Conservation (phyloP, 805 yeast species). For the Candida oleophila region DNA sequence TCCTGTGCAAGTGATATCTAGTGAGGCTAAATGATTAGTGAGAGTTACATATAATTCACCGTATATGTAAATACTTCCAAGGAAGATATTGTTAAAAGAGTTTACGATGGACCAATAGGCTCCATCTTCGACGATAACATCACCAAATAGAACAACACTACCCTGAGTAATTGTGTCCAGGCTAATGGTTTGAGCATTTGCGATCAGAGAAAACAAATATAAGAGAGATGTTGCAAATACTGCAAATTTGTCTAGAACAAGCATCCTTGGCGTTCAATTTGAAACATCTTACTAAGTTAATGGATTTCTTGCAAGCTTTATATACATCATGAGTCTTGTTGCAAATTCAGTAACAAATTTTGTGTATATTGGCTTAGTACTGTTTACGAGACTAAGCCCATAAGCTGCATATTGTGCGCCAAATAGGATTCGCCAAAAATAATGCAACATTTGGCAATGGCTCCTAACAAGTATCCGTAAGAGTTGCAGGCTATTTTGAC, state of each 20-base stretch:
- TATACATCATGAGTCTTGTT: no score
- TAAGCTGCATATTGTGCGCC: no score
- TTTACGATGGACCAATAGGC: constrained; percentile 17
- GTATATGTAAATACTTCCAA: constrained; percentile 13
- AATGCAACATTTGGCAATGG: no score
- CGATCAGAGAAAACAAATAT: background rate
- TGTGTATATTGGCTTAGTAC: no score
- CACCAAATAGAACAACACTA: constrained; percentile 6
- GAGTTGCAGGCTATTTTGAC: no score
- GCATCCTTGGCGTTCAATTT: background rate
- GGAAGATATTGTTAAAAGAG: constrained; percentile 6
- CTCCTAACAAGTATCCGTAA: no score
- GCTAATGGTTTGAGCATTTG: constrained; percentile 3
- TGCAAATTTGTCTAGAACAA: background rate
- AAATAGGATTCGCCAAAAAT: no score
- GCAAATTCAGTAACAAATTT: background rate
- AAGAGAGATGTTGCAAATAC: background rate
- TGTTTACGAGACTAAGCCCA: no score
- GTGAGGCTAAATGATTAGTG: constrained; percentile 9
- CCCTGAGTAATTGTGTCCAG: constrained; percentile 1
- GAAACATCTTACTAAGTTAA: background rate
- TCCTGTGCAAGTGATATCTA: constrained; percentile 12
- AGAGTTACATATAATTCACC: constrained; percentile 18
- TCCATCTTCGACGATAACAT: constrained; percentile 9
- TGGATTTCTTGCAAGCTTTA: background rate